Evolutionary conservation across 805 yeast species (phyloP), one percentile per base, ranked within the genome.

Genomic region (Suhomyces xylopsoci): DNA sequence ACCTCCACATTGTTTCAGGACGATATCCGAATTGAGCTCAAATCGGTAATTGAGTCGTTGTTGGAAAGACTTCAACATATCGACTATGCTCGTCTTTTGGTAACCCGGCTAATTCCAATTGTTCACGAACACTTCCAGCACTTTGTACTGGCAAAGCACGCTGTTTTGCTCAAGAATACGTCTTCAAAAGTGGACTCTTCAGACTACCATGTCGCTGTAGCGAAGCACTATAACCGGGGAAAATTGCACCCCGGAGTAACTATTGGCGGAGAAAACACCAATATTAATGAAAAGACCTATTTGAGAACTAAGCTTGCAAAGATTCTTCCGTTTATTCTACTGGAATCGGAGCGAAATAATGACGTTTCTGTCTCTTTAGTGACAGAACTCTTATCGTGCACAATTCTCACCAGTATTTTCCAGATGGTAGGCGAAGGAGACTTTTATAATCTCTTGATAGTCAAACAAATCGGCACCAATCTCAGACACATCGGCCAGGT

Each of bases 401-500:
- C 79, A 0, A 61, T 76, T 1, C 54, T 74, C 10, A 74, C 82
- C 22, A 78, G 81, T 51, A 81, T 90, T 0, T 55, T 90, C 9
- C 63, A 71, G 6, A 79, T 86, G 69, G 59, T 87, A 1, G 69
- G 85, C 0, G 92, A 87, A 47, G 82, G 93, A 0, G 96, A 90
- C 63, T 87, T 82, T 54, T 87, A 87, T 81, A 92, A 92, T 64
- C 80, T 82, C 51, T 61, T 77, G 41, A 75, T 90, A 14, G 83
- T 84, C 8, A 79, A 80, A 49, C 65, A 79, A 1, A 80, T 88
- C 1, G 85, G 90, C 3, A 79, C 78, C 28, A 79, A 87, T 10
- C 72, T 92, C 63, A 83, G 83, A 56, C 96, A 90, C 61, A 73
- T 91, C 51, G 80, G 80, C 36, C 90, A 88, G 61, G 96, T 91